Percentiles rank a stretch among this genome's conserved stretches.
Evolutionary conservation across 2,329 filamentous ascomycete species (phyloP).

Genomic region (Stemphylium beticola): DNA sequence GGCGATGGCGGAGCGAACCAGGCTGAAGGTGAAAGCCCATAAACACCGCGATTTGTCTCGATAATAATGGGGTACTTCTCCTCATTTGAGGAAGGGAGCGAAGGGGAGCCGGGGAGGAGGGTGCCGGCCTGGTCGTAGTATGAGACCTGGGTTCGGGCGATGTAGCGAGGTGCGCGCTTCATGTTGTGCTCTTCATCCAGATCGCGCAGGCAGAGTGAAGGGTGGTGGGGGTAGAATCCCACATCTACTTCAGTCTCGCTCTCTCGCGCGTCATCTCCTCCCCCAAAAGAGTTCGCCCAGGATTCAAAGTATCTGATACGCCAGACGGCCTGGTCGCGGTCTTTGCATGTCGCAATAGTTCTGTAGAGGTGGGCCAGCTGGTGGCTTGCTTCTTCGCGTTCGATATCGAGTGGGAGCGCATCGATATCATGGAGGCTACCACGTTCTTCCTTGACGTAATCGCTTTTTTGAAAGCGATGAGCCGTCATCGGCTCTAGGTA

Average conservation of each 20-base stretch:
- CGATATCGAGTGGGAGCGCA: constrained; percentile 1
- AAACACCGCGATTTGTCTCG: constrained; percentile 25
- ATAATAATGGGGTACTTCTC: constrained; percentile 22
- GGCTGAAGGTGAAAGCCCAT: constrained; percentile 19
- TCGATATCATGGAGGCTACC: not conserved
- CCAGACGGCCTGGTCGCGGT: constrained; percentile 23
- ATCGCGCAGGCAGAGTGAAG: not conserved
- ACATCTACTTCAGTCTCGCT: constrained; percentile 1
- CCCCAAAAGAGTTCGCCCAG: constrained; percentile 14
- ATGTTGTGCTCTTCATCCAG: not conserved
- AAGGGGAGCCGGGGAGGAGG: constrained; percentile 19
- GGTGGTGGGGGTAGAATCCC: constrained; percentile 21
- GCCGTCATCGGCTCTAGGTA: constrained; percentile 18
- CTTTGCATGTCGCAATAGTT: constrained; percentile 5
- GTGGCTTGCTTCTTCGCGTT: constrained; percentile 4
- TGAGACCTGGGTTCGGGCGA: constrained; percentile 26
- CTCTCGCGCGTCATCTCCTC: not conserved
- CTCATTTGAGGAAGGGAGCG: constrained; percentile 6
- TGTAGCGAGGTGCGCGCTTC: constrained; percentile 13
- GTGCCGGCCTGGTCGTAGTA: constrained; percentile 32
- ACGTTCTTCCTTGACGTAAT: not conserved
- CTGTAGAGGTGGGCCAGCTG: constrained; percentile 15
- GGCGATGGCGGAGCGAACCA: constrained; percentile 24
- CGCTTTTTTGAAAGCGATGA: constrained; percentile 2
- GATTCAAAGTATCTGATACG: constrained; percentile 24